Evolutionary conservation across 2,329 filamentous ascomycete genomes (phyloP).

Genomic region (Monilinia laxa): DNA sequence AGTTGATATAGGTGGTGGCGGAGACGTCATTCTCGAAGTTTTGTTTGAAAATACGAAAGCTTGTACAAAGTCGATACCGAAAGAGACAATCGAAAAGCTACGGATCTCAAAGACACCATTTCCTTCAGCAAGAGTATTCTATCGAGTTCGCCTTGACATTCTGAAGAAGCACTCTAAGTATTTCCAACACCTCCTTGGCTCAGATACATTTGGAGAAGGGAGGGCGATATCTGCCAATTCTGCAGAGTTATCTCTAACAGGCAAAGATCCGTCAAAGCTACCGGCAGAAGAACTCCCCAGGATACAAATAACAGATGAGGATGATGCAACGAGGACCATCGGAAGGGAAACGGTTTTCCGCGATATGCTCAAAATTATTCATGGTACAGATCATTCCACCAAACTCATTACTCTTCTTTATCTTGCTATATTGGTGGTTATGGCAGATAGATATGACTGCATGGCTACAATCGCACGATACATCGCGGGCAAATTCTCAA

Average conservation of each 20-base stretch:
- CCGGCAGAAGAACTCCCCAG: conserved; percentile 57
- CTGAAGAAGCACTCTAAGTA: conserved; percentile 66
- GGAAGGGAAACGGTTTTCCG: conserved; percentile 62
- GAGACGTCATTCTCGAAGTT: conserved; percentile 66
- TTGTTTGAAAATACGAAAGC: conserved; percentile 59
- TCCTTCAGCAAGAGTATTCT: conserved; percentile 43
- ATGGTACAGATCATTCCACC: conserved; percentile 48
- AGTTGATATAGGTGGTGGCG: conserved; percentile 54
- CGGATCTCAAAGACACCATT: conserved; percentile 32
- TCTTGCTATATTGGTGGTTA: conserved; percentile 64
- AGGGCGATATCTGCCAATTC: conserved; percentile 54
- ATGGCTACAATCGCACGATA: conserved; percentile 54
- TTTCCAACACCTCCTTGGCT: conserved; percentile 65
- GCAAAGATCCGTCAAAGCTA: conserved; percentile 51
- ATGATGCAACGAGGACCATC: conserved; percentile 61
- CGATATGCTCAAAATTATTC: conserved; percentile 67
- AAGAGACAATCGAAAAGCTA: conserved; percentile 48
- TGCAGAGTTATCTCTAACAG: conserved; percentile 47
- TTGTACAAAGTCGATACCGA: conserved; percentile 51
- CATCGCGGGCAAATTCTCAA: conserved; percentile 47
- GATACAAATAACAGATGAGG: conserved; percentile 65
- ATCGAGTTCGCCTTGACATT: conserved; percentile 57
- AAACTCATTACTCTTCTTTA: conserved; percentile 55
- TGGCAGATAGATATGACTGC: conserved; percentile 74
- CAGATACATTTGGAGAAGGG: conserved; percentile 61